Base-by-base conservation (phyloP, 2,329 filamentous ascomycete genomes). In the Coniosporium tulheliwenetii region DNA sequence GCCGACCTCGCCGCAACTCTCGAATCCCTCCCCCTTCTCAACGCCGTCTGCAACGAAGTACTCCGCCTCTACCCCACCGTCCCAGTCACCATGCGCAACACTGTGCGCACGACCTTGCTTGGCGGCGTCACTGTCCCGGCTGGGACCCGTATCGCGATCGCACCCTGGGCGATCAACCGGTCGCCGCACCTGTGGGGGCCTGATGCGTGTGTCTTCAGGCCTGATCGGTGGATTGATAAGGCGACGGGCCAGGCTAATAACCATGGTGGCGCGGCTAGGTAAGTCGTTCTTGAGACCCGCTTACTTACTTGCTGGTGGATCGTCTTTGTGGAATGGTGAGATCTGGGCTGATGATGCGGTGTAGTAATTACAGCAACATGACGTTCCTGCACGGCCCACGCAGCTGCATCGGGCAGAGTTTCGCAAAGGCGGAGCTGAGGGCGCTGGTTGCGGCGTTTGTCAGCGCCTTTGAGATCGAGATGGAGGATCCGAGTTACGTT, bases 21-120 rank as follows among this genome's bases (percentile, higher is more conserved):
- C 14, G 65, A 68, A 45, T 52, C 50, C n/a, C 54, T 67, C 16
- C 63, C 63, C 1, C 60, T 63, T 44, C 58, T 68, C 10, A 65
- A 66, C 44, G 63, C 56, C 13, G 61, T 68, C 45, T 65, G 62
- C 52, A 63, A 64, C 47, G 65, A 42, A 29, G 37, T 44, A 9
- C 43, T 52, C 2, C 44, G 49, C 1, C 42, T 50, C 30, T 49
- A 47, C 38, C 46, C 44, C 5, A 44, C 48, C 12, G 46, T 49
- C 12, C 49, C 50, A 2, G 41, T 43, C 9, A 46, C 47, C 3
- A 36, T 42, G 2, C 45, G 49, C 16, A 14, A 39, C 5, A 44
- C 50, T 2, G 39, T 43, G 3, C 43, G 43, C 9, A 26, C 19
- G 19, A 26, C 19, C 19, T 26, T 7, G 19, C 19, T 26, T 3